Base-by-base conservation (phyloP, 139 green algal genomes). In the Chlamydomonas incerta region DNA sequence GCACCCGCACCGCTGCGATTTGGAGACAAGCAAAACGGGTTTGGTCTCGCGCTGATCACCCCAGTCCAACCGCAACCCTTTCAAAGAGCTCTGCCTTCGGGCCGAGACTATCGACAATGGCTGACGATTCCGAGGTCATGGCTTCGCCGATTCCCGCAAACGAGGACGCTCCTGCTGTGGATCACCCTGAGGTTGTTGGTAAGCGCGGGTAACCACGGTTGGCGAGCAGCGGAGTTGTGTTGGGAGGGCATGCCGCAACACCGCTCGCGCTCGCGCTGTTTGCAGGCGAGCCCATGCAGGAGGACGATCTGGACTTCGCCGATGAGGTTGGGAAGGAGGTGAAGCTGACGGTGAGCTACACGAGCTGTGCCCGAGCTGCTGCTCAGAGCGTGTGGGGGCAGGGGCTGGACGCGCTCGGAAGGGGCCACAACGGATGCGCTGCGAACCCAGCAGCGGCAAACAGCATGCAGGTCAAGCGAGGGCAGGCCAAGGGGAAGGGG, bases 281-380 rank as follows among this genome's bases (percentile, higher is more conserved):
- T 50, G 41, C 41, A 50, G 41, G 41, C 60, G 20, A 60, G 55
- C 55, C 20, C 55, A 24, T 21, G 55, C 55, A 60, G 55, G 20
- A 60, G 55, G 20, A 60, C 11, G 55, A 60, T 60, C n/a, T 87
- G 0, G 82, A 87, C 62, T 81, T 65, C 46, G 37, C 0, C n/a
- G 82, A 87, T 34, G 50, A 29, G 4, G 58, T 74, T 14, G 82
- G 82, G 58, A 81, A 87, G 82, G 82, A 87, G 60, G 33, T 67
- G 6, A 60, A 71, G 31, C 72, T 87, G 2, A 87, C 82, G 72
- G 82, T 87, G 37, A 35, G 62, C 8, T 8, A 8, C 6, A 50
- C 6, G 60, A 2, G n/a, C 58, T 9, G 58, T 65, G 58, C 14
- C 4, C 13, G 58, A 9, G 21, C 13, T 4, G 58, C 13, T 28